Evolutionary conservation across 2,329 filamentous ascomycete species (phyloP).

Genomic region (Colletotrichum liriopes): DNA sequence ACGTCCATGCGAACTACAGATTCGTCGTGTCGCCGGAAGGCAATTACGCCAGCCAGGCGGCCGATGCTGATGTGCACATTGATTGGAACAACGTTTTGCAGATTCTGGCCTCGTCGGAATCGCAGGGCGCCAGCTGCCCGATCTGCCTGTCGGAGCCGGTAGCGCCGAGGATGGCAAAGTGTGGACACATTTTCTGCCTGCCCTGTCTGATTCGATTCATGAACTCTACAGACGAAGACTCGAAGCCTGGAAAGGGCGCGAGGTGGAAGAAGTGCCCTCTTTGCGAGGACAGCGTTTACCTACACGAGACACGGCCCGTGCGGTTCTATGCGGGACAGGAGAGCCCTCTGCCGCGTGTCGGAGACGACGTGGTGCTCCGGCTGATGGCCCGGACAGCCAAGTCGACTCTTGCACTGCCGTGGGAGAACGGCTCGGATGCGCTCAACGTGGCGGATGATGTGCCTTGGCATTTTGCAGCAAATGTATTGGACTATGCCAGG

Average conservation of each 20-base stretch:
- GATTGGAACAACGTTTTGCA: constrained; percentile 94
- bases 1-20: constrained; percentile 94
- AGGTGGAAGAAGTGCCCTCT: constrained; percentile 97
- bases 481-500: constrained; percentile 93
- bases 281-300: constrained; percentile 93
- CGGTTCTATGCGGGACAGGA: constrained; percentile 94
- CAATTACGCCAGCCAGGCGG: constrained; percentile 84
- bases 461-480: constrained; percentile 95
- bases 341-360: constrained; percentile 82
- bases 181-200: constrained; percentile 96
- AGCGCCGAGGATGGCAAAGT: constrained; percentile 96
- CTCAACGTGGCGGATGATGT: constrained; percentile 81
- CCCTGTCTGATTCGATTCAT: constrained; percentile 96
- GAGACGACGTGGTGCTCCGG: constrained; percentile 90
- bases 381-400: constrained; percentile 85
- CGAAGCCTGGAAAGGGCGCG: constrained; percentile 76
- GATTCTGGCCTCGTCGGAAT: constrained; percentile 90
- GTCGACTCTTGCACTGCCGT: constrained; percentile 89
- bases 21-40: constrained; percentile 91
- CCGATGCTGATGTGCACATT: constrained; percentile 89
- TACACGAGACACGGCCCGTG: constrained; percentile 91
- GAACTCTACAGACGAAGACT: constrained; percentile 85
- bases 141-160: constrained; percentile 95
- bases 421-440: constrained; percentile 81
- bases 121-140: constrained; percentile 90